Evolutionary conservation across 768 basidiomycete genomes (phyloP), one percentile per base, ranked within the genome.

Genomic region (Symmetrospora coprosmae): DNA sequence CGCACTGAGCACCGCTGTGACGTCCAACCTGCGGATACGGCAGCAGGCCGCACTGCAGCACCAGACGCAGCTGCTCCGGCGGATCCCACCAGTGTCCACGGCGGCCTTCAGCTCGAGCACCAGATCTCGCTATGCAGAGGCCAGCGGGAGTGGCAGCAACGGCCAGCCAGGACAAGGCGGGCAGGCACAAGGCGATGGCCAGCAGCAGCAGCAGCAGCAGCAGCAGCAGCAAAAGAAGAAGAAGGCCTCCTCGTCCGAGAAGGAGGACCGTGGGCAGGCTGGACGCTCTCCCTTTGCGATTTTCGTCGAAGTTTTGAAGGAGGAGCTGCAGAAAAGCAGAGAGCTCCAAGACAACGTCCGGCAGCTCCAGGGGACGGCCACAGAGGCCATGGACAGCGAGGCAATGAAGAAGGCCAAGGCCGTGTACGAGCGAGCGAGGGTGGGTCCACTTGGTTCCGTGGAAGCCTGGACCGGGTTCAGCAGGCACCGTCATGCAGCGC

Each of bases 271-370:
- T 27, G 49, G 28, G 50, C 47, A 51, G 39, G 59, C 60, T 19
- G 68, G 68, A 13, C 60, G 62, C 16, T 94, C 89, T 3, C 94
- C 94, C 0, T 96, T 94, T 70, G 84, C 87, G 72, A 89, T 89
- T 1, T 99, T 99, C 66, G 89, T 96, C 7, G 86, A 97, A 33
- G 89, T 91, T 19, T 76, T 99, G 43, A 82, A 80, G 66, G 90
- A 94, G 52, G 94, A 99, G 74, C 74, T 99, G 43, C 78, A 81
- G 71, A 97, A 96, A 78, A 92, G 87, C 71, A 76, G 89, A 65
- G 91, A 92, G 72, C 77, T 94, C 49, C 88, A 92, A 75, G 91
- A 97, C 33, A 92, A 92, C 73, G 85, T 96, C 47, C 91, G 90
- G 76, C 88, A 94, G 74, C 78, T 99, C 17, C 88, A 92, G 74